Percentiles rank a stretch among this genome's conserved stretches.
These are phyloP conservation scores for Porcisia deanei DNA, from an alignment of 208 protist species.

Conservation along the genomic window DNA sequence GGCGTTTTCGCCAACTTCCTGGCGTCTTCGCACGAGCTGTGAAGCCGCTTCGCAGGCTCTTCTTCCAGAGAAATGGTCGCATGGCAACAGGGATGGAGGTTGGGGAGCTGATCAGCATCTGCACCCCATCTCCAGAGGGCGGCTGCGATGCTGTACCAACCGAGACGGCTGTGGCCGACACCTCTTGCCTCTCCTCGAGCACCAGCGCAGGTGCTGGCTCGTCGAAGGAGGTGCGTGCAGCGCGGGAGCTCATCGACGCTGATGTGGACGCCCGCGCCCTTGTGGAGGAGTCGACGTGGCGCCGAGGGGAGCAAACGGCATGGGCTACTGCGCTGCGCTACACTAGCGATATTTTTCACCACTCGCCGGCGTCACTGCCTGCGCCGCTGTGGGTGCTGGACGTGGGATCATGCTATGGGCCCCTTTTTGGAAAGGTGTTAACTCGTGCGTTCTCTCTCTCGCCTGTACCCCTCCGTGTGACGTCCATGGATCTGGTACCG, in stretches of 20 bases:
- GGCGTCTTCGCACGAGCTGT: conserved; percentile 39
- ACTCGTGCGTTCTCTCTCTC: conserved; percentile 24
- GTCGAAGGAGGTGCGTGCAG: background rate
- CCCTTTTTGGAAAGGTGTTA: conserved; percentile 48
- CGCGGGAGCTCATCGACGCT: conserved; percentile 5
- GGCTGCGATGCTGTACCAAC: background rate
- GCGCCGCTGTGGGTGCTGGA: conserved; percentile 66
- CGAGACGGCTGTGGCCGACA: background rate
- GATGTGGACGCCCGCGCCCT: background rate
- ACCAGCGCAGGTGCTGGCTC: background rate
- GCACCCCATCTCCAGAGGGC: background rate
- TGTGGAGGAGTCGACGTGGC: conserved; percentile 18
- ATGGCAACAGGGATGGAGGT: conserved; percentile 60
- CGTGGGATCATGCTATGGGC: conserved; percentile 86
- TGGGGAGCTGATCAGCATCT: conserved; percentile 28
- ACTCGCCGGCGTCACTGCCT: background rate
- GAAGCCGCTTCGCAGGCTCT: conserved; percentile 58
- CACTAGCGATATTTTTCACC: background rate
- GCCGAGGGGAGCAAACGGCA: conserved; percentile 8
- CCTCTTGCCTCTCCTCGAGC: background rate
- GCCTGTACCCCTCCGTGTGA: conserved; percentile 58
- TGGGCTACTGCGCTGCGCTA: conserved; percentile 25
- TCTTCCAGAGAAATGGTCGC: conserved; percentile 49
- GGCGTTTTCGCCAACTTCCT: conserved; percentile 37
- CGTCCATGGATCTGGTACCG: conserved; percentile 64